Percentiles rank a stretch among this genome's conserved stretches.
Conservation (phyloP, 129 eudicot genomes). For the Pulicaria dysenterica region DNA sequence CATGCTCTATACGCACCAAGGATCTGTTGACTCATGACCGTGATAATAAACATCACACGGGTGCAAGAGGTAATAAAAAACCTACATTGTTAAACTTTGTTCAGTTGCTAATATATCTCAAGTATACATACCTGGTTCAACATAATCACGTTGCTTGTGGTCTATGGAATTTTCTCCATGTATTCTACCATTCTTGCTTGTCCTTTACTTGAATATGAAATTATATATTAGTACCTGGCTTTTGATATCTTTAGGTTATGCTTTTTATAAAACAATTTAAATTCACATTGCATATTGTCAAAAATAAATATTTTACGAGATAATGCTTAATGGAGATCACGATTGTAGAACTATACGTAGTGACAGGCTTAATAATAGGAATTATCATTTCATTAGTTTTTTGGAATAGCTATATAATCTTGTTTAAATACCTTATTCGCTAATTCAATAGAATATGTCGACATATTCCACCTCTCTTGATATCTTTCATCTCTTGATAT, state of each 20-base stretch:
- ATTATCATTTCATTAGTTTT: too few relatives aligned
- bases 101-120: neutral
- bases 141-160: neutral
- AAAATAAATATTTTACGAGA: neutral
- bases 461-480: too few relatives aligned
- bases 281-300: neutral
- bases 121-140: neutral
- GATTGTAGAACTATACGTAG: neutral
- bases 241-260: neutral
- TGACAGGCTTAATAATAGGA: too few relatives aligned
- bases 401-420: too few relatives aligned
- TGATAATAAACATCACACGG: constrained; percentile 39
- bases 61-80: constrained; percentile 42
- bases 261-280: neutral
- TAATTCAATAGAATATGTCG: too few relatives aligned
- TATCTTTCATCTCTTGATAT: too few relatives aligned
- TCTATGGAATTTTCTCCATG: neutral
- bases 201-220: neutral
- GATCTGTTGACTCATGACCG: constrained; percentile 25
- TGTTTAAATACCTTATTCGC: too few relatives aligned
- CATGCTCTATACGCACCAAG: constrained; percentile 52
- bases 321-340: neutral
- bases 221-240: neutral
- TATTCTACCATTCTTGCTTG: neutral
- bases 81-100: constrained; percentile 3